These are phyloP conservation scores for Rhynchospora tenuis DNA, from an alignment of 176 grass and related monocot species.

Conservation along the genomic window DNA sequence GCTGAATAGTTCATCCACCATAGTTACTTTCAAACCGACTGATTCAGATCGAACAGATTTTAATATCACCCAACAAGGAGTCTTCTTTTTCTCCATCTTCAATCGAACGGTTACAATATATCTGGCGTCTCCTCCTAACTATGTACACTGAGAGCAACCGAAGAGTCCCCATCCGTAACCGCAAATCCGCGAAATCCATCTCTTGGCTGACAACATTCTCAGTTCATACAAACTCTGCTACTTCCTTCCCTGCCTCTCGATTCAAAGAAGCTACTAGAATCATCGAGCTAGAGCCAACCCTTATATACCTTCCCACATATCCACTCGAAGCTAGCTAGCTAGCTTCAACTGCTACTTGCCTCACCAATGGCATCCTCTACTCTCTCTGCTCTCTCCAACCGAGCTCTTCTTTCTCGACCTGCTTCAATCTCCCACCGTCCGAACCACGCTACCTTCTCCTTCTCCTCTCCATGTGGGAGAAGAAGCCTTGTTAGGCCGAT, in stretches of 20 bases:
- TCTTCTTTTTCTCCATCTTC: background rate
- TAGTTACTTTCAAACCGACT: background rate
- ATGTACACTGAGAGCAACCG: background rate
- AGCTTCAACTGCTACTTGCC: background rate
- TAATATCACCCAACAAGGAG: background rate
- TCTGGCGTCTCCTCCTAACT: background rate
- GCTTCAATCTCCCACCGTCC: background rate
- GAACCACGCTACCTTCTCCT: background rate
- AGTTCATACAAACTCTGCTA: background rate
- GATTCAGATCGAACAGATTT: background rate
- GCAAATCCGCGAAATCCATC: background rate
- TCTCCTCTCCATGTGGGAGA: background rate
- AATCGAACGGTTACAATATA: background rate
- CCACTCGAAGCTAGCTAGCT: background rate
- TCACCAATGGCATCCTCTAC: conserved; percentile 21
- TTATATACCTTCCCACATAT: background rate
- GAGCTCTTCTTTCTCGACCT: background rate
- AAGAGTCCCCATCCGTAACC: background rate
- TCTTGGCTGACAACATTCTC: background rate
- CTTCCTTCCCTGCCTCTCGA: background rate
- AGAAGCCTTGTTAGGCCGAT: background rate
- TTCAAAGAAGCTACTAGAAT: background rate
- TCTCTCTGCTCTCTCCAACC: background rate
- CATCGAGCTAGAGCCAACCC: background rate
- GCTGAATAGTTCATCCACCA: background rate